Percentiles rank a stretch among this genome's conserved stretches.
Evolutionary conservation across 306 rosid genomes (phyloP).

Genomic region (Hippophae tibetana): DNA sequence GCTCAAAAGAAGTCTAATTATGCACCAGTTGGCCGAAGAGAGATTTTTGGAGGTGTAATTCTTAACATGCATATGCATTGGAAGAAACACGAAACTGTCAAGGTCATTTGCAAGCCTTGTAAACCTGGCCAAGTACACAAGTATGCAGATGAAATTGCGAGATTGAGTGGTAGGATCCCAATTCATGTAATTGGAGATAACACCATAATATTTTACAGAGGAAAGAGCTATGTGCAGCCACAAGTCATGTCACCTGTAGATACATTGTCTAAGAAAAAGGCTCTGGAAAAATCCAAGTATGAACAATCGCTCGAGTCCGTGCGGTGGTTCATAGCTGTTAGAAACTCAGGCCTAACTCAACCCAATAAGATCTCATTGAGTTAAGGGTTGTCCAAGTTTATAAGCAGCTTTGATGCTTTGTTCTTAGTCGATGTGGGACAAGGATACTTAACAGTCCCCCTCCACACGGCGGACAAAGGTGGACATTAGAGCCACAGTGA

Average conservation of each 20-base stretch:
- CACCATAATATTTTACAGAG: slow-evolving; percentile 74
- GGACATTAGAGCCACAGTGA: no score
- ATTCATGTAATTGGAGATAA: slow-evolving; percentile 75
- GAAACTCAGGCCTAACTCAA: no score
- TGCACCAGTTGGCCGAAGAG: slow-evolving; percentile 83
- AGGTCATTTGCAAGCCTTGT: slow-evolving; percentile 74
- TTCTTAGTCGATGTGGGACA: no score
- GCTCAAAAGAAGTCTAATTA: slow-evolving; percentile 90
- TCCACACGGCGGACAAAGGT: no score
- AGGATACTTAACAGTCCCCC: no score
- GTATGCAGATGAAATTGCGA: slow-evolving; percentile 74
- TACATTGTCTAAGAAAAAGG: slow-evolving; percentile 93
- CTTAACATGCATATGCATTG: slow-evolving; percentile 98
- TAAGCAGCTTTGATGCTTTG: no score
- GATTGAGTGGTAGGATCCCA: slow-evolving; percentile 85
- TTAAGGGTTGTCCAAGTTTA: no score
- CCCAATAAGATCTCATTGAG: no score
- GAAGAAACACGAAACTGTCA: slow-evolving; percentile 93
- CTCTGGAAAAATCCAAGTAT: slow-evolving; percentile 83
- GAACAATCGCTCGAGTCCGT: slow-evolving; percentile 87
- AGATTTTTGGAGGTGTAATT: slow-evolving; percentile 86
- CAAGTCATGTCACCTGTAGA: slow-evolving; percentile 78
- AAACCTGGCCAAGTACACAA: slow-evolving; percentile 81
- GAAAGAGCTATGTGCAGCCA: slow-evolving; percentile 73
- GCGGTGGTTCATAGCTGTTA: slow-evolving; percentile 59